These are phyloP conservation scores for Podospora pseudocomata DNA, from an alignment of 495 filamentous ascomycete species.

Conservation along the genomic window DNA sequence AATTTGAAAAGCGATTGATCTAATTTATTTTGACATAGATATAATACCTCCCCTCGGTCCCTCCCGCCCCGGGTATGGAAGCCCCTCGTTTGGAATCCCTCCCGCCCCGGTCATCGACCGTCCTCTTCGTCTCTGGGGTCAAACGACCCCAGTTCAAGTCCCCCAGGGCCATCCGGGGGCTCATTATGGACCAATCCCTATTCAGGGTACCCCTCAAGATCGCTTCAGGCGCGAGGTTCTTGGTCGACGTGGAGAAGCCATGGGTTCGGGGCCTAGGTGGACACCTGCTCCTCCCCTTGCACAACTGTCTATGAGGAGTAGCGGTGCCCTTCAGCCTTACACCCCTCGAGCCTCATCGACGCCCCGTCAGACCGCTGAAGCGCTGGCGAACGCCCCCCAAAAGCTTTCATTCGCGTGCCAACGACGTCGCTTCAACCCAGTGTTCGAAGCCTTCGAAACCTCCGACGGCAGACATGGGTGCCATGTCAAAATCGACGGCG, in stretches of 20 bases:
- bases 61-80: neutral
- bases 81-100: neutral
- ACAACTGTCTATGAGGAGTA: neutral
- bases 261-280: neutral
- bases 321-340: neutral
- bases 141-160: neutral
- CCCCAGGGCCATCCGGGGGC: neutral
- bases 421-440: constrained; percentile 32
- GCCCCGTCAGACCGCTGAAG: neutral
- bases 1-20: neutral
- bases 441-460: neutral
- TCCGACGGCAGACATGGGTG: constrained; percentile 5
- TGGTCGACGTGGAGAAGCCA: neutral
- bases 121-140: neutral
- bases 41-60: neutral
- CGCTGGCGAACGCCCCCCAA: neutral
- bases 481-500: constrained; percentile 10
- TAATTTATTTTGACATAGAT: neutral
- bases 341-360: neutral
- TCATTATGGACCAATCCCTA: neutral
- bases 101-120: too few relatives aligned
- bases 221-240: constrained; percentile 11
- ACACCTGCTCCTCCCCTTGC: neutral
- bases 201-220: constrained; percentile 15
- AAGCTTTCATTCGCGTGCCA: constrained; percentile 29